Conservation (phyloP, 73 alveolate genomes). For the Tetrahymena malaccensis region DNA sequence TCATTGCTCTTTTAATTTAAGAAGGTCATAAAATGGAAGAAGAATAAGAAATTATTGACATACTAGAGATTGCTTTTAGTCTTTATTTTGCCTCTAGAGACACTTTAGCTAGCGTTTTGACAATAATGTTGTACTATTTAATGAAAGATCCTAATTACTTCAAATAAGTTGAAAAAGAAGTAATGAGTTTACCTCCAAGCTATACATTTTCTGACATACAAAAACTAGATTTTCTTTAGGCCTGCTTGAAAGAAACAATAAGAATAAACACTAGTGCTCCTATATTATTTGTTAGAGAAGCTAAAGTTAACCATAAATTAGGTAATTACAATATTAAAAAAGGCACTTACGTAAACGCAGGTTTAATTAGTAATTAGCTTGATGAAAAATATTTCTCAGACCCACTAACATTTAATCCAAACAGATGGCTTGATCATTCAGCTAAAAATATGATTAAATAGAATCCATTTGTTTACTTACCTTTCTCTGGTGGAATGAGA, state of each 20-base stretch:
- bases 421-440: not conserved
- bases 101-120: not conserved
- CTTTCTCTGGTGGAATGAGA: not conserved
- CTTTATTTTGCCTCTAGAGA: not conserved
- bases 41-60: not conserved
- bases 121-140: not conserved
- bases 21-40: not conserved
- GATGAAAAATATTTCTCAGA: not conserved
- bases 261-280: not conserved
- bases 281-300: not conserved
- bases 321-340: not conserved
- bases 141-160: not conserved
- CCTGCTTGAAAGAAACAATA: not conserved
- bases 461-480: not conserved
- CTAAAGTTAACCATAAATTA: not conserved
- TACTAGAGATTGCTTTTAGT: not conserved
- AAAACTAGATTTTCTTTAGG: not conserved
- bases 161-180: not conserved
- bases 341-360: not conserved
- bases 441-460: not conserved
- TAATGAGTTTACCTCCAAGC: not conserved
- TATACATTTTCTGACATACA: not conserved
- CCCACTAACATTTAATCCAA: not conserved
- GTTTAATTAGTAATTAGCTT: not conserved
- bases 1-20: not conserved